Evolutionary conservation across 208 protist species (phyloP), one percentile per base, ranked within the genome.

Genomic region (Acanthamoeba comandoni): DNA sequence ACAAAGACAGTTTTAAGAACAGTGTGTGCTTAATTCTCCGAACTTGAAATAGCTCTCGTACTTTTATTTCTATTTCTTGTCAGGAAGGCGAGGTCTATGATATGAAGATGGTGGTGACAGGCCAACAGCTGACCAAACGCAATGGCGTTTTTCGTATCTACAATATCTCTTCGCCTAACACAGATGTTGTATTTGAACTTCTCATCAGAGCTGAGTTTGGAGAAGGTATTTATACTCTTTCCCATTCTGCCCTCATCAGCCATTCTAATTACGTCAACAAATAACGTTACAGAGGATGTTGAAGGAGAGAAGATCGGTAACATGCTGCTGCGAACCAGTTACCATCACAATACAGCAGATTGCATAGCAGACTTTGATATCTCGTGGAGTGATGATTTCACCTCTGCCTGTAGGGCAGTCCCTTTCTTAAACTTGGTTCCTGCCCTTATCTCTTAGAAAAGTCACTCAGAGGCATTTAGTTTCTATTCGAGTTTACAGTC

Each of bases 361-460:
- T 79, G 70, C 43, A n/a, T 55, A 2, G 70, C 39, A 43, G 70
- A 51, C 48, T 57, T 79, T 51, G 70, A 79, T 0, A 79, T 79
- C 39, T 35, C n/a, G 12, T 79, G 70, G 70, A 24, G 48, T 15
- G 70, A 79, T 29, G 70, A 79, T 51, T 79, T 79, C 39, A 79
- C 70, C 39, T 79, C 70, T 43, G 70, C 70, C 70, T 79, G 57
- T 51, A 29, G 35, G 22, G 57, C 70, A 43, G 70, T 79, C 35
- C 70, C 70, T 51, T 29, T 58, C 70, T 51, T 79, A n/a, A 19
- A 79, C 48, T 51, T 79, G 12, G 70, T 43, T n/a, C 70, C 43
- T 75, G 1, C 8, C 1, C 35, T 51, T 29, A 22, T 79, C 26
- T 51, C 2, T 79, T 29, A 58, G 7, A 43, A 43, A 1, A 43